Percentiles rank a stretch among this genome's conserved stretches.
Evolutionary conservation across 2,329 filamentous ascomycete genomes (phyloP).

Genomic region (Alternaria longipes): DNA sequence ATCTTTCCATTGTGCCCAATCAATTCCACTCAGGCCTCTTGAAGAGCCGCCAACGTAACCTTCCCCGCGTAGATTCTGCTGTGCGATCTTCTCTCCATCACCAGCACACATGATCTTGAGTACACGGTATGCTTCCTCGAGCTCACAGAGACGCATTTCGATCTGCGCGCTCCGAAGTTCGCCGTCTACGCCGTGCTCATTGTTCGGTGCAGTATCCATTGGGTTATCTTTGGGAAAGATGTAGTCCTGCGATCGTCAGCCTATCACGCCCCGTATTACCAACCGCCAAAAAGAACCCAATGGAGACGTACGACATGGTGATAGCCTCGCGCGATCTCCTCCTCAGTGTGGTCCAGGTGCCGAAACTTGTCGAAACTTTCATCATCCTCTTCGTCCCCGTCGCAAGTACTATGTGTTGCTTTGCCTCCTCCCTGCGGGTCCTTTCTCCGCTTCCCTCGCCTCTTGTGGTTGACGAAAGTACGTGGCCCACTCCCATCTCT

Average conservation of each 20-base stretch:
- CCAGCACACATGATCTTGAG: conserved; percentile 66
- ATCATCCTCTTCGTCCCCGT: conserved; percentile 18
- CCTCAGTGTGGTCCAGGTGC: conserved; percentile 50
- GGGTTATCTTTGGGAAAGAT: conserved; percentile 67
- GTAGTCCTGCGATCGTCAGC: conserved; percentile 58
- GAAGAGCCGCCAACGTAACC: conserved; percentile 69
- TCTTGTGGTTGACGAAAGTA: conserved; percentile 67
- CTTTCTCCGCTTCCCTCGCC: conserved; percentile 33
- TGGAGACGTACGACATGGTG: conserved; percentile 56
- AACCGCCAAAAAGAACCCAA: background rate
- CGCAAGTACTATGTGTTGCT: conserved; percentile 10
- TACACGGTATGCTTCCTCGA: conserved; percentile 69
- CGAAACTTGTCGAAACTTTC: conserved; percentile 38
- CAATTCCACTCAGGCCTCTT: conserved; percentile 63
- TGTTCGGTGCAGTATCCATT: conserved; percentile 60
- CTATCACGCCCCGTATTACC: background rate
- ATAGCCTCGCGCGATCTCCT: conserved; percentile 52
- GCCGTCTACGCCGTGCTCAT: conserved; percentile 67
- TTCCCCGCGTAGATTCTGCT: conserved; percentile 64
- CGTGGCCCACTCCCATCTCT: conserved; percentile 70
- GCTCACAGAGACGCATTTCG: conserved; percentile 69
- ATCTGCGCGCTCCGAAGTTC: conserved; percentile 70
- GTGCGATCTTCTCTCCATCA: conserved; percentile 61
- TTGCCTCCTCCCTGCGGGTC: conserved; percentile 29
- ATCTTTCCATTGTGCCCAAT: conserved; percentile 67